Percentiles rank a stretch among this genome's conserved stretches.
Conservation (phyloP, 108 stramenopile genomes). For the Discostella pseudostelligera region DNA sequence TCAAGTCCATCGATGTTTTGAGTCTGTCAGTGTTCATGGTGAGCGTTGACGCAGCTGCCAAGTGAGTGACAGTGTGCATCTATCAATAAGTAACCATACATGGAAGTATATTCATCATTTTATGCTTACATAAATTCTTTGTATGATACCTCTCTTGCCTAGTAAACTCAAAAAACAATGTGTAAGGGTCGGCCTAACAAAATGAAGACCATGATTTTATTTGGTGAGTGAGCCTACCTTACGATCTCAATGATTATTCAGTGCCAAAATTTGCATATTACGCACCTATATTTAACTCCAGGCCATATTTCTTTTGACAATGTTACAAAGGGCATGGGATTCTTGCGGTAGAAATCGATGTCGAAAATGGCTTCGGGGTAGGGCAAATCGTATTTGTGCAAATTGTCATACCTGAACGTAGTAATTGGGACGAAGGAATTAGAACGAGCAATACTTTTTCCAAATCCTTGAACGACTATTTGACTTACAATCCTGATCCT, state of each 20-base stretch:
- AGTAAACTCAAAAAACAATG: conserved; percentile 89
- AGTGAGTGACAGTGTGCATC: too few species aligned
- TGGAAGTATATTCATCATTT: too few species aligned
- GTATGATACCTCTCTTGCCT: conserved; percentile 68
- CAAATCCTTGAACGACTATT: background rate
- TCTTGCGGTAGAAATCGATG: conserved; percentile 74
- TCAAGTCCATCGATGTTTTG: conserved; percentile 97
- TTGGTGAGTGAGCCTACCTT: background rate
- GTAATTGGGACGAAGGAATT: background rate
- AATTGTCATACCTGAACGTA: conserved; percentile 67
- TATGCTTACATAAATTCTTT: conserved; percentile 58
- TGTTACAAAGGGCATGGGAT: conserved; percentile 72
- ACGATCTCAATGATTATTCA: background rate
- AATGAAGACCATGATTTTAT: background rate
- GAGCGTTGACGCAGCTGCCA: background rate
- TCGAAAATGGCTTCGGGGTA: conserved; percentile 93
- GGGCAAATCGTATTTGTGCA: conserved; percentile 86
- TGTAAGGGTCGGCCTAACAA: conserved; percentile 67
- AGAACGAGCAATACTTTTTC: background rate
- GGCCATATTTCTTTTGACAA: conserved; percentile 87
- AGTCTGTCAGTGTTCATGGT: conserved; percentile 30
- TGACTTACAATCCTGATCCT: conserved; percentile 35
- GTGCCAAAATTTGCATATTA: background rate
- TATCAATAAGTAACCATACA: too few species aligned
- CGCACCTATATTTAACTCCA: conserved; percentile 54